Base-by-base conservation (phyloP, 106 monocot genomes). In the Vanilla planifolia region DNA sequence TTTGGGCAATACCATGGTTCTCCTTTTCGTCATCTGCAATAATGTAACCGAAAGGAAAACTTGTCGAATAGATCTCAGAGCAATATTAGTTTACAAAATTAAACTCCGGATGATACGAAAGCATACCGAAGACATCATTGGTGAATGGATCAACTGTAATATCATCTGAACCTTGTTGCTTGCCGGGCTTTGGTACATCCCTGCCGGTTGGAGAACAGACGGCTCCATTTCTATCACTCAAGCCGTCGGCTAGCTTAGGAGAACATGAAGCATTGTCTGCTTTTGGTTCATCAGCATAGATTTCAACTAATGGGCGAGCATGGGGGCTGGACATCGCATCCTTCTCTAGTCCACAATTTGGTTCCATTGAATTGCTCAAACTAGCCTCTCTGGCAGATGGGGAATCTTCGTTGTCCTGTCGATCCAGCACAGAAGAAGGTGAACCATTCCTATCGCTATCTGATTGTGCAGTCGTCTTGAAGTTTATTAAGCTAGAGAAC, bases 401-500 rank as follows among this genome's bases (percentile, higher is more conserved):
- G 42, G 25, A 16, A 17, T 11, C 33, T 40, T 29, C 28, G 9
- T 25, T 2, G 29, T 27, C 55, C n/a, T 11, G 47, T 19, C 43
- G 9, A 75, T 73, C 68, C 4, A 80, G 53, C 29, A 81, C 72
- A 10, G 80, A 81, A 40, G 33, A 46, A 6, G 80, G 80, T 6
- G 80, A 81, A 10, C 30, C 55, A 32, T 34, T 22, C 25, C 7
- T 25, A 6, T 6, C 28, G 3, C 0, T 28, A 24, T 43, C 13
- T 10, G 6, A 2, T 19, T 39, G 7, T 5, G 2, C 0, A 33
- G 61, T 27, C 59, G 37, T 65, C 22, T 61, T 22, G n/a, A 46
- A 27, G 19, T 79, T 66, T 51, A 79, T 26, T 21, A 76, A 73
- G 32, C 48, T 51, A 6, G 61, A 72, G 59, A 84, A 84, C 84